phyloP scores from a whole-genome alignment of 2,329 filamentous ascomycete genomes.

The Xylariaceae sp. region DNA sequence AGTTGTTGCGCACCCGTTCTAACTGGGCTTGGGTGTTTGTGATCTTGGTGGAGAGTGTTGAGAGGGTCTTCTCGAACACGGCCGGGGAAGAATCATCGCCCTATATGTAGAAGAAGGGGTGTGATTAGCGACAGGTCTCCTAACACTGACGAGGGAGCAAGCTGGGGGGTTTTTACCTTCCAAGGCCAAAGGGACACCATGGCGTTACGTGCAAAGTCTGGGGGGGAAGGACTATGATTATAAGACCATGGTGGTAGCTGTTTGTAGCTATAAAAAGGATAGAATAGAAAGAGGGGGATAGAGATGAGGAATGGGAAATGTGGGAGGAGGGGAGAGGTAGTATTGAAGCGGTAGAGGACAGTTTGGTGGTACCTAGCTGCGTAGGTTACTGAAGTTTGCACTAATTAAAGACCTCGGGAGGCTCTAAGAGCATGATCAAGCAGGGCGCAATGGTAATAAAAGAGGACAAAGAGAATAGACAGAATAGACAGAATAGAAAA shows the following conservation, averaged over 20 bases:
- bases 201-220: conserved; percentile 29
- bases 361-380: neutral
- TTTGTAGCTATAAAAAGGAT: neutral
- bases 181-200: conserved; percentile 92
- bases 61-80: conserved; percentile 90
- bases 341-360: neutral
- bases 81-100: conserved; percentile 82
- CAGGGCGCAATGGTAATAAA: too few relatives aligned
- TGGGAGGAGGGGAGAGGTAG: neutral
- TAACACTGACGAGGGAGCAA: neutral
- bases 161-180: conserved; percentile 60
- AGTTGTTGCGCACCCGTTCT: conserved; percentile 73
- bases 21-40: conserved; percentile 74
- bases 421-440: too few relatives aligned
- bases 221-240: conserved; percentile 15
- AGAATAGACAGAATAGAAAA: too few relatives aligned
- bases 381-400: neutral
- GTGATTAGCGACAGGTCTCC: neutral
- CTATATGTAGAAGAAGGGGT: conserved; percentile 51
- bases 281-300: neutral
- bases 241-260: conserved; percentile 33
- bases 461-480: too few relatives aligned
- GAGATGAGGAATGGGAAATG: neutral
- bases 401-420: too few relatives aligned
- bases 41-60: conserved; percentile 83